Evolutionary conservation across 257 asterid genomes (phyloP).

Genomic region (Osmanthus fragrans): DNA sequence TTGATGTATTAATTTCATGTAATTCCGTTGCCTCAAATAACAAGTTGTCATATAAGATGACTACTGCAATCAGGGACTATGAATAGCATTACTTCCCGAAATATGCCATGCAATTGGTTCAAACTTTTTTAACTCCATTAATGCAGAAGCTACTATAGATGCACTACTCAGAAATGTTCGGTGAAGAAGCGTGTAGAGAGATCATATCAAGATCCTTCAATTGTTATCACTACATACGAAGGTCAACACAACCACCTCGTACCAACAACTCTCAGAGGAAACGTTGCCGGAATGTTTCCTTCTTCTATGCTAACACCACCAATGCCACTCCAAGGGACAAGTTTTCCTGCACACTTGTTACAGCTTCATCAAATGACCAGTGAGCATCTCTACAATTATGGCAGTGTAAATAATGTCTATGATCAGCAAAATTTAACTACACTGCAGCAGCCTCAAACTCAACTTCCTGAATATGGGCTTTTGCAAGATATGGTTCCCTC

Average conservation of each 20-base stretch:
- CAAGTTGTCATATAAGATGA: too few relatives aligned
- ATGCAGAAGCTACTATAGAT: conserved; percentile 78
- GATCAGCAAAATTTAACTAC: conserved; percentile 23
- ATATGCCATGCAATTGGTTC: too few relatives aligned
- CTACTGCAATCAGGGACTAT: too few relatives aligned
- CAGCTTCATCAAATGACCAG: conserved; percentile 36
- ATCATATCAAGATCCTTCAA: conserved; percentile 69
- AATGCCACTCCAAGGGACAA: conserved; percentile 5
- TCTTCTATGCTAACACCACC: conserved; percentile 47
- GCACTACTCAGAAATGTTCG: conserved; percentile 75
- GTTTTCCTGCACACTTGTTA: conserved; percentile 45
- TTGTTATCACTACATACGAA: conserved; percentile 74
- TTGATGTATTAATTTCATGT: too few relatives aligned
- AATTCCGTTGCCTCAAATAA: too few relatives aligned
- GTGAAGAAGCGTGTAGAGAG: conserved; percentile 82
- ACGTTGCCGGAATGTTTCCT: conserved; percentile 58
- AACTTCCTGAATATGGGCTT: conserved; percentile 35
- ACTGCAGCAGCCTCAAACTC: conserved; percentile 28
- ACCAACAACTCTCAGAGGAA: conserved; percentile 68
- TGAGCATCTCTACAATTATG: conserved; percentile 28
- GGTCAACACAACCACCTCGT: conserved; percentile 83
- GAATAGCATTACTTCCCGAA: too few relatives aligned
- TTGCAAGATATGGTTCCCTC: conserved; percentile 54
- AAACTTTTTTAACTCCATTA: neutral
- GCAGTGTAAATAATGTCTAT: conserved; percentile 21